Evolutionary conservation across 306 rosid genomes (phyloP), one percentile per base, ranked within the genome.

Genomic region (Quercus variabilis): DNA sequence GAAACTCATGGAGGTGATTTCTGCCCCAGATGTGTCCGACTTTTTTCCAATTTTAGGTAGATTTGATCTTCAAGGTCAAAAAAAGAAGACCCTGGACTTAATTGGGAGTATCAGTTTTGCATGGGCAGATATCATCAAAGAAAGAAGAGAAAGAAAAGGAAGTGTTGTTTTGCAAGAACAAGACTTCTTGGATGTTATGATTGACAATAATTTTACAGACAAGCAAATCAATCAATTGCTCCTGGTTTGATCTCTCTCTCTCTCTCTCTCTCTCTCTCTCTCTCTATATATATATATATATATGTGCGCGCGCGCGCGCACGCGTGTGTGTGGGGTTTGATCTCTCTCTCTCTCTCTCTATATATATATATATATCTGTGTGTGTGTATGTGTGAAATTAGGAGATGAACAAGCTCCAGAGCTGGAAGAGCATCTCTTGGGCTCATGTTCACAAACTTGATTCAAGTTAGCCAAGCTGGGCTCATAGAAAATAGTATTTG

Each of bases 121-220:
- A 25, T 62, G 58, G 43, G 79, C 43, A 31, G 46, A 10, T 25
- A 60, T 49, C 5, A 43, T 76, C 58, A 46, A 63, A 63, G 71
- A 76, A 76, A 76, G 79, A 62, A 76, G 72, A 51, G 56, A 59
- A n/a, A 63, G 38, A 12, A 43, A 25, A 6, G 41, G 14, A 21
- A 4, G 14, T 23, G 43, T 38, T 23, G 28, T 13, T 62, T 4
- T 6, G 20, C 11, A 17, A 14, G 14, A 76, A 13, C 14, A 15
- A 9, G 79, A 76, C 46, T 62, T 76, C 46, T 23, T 76, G 19
- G 79, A 76, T 21, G 71, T 54, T 8, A 15, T 60, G 35, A 21
- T 76, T 30, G 20, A 46, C 13, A 62, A 62, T 41, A 56, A 20
- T 20, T 76, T 46, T 46, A 13, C 70, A 20, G 56, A 76, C 26